Evolutionary conservation across 495 filamentous ascomycete genomes (phyloP).

Genomic region (Daldinia loculata): DNA sequence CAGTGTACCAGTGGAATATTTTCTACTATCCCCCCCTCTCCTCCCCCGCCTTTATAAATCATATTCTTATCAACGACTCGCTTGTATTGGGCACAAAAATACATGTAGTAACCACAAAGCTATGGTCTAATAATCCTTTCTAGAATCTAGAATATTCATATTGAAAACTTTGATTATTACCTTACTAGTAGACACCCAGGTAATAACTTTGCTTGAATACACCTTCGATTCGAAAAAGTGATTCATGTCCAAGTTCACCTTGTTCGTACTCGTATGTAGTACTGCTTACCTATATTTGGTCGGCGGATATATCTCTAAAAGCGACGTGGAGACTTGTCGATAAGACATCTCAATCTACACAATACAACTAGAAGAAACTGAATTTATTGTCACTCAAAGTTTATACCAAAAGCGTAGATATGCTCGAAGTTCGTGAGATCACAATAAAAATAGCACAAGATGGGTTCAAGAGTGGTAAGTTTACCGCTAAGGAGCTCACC

Average conservation of each 20-base stretch:
- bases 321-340: background rate
- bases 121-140: no score
- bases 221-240: background rate
- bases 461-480: slow-evolving; percentile 26
- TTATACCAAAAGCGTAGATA: background rate
- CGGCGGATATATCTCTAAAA: background rate
- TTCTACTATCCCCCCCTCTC: no score
- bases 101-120: no score
- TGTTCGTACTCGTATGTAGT: background rate
- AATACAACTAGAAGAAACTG: background rate
- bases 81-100: no score
- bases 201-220: no score
- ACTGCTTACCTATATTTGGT: background rate
- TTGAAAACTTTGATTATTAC: no score
- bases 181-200: no score
- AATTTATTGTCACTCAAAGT: background rate
- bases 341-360: background rate
- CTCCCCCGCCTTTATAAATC: no score
- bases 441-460: slow-evolving; percentile 39
- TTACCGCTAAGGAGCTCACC: slow-evolving; percentile 34
- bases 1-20: no score
- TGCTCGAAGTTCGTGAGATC: slow-evolving; percentile 38
- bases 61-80: no score
- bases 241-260: background rate
- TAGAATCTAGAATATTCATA: no score